Evolutionary conservation across 257 asterid species (phyloP).

Genomic region (Fraxinus cuspidata): DNA sequence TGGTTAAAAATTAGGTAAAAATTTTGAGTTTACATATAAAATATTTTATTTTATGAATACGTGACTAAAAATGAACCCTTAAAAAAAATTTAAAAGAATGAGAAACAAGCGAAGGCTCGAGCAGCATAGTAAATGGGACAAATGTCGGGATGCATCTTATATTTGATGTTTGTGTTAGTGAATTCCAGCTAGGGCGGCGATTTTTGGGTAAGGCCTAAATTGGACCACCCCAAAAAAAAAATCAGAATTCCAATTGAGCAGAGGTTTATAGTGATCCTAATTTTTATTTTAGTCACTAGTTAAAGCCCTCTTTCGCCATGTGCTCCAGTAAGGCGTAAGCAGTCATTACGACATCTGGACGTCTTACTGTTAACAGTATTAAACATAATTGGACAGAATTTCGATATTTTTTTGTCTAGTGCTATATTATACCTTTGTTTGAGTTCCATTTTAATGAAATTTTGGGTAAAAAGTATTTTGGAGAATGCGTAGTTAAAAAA

Average conservation of each 20-base stretch:
- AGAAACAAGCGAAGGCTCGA: no score
- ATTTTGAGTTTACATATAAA: no score
- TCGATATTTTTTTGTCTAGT: no score
- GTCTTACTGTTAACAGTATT: not conserved
- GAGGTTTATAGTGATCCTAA: constrained; percentile 41
- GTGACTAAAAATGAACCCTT: no score
- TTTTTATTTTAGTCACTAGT: constrained; percentile 2
- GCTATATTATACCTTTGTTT: no score
- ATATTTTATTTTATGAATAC: no score
- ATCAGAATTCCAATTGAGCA: constrained; percentile 25
- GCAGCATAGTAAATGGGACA: constrained; percentile 22
- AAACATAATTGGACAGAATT: no score
- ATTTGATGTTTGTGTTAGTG: not conserved
- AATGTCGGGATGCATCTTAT: constrained; percentile 22
- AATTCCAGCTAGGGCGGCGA: not conserved
- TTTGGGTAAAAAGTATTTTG: no score
- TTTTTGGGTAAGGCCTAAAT: constrained; percentile 9
- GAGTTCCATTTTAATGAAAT: no score
- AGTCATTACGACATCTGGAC: not conserved
- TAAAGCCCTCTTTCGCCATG: constrained; percentile 12
- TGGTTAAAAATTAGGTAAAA: no score
- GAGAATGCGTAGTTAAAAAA: no score
- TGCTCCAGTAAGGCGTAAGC: not conserved
- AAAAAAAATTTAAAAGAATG: no score
- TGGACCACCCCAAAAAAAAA: constrained; percentile 41